Conservation (phyloP, 2,329 filamentous ascomycete genomes). For the Talaromyces atroroseus region DNA sequence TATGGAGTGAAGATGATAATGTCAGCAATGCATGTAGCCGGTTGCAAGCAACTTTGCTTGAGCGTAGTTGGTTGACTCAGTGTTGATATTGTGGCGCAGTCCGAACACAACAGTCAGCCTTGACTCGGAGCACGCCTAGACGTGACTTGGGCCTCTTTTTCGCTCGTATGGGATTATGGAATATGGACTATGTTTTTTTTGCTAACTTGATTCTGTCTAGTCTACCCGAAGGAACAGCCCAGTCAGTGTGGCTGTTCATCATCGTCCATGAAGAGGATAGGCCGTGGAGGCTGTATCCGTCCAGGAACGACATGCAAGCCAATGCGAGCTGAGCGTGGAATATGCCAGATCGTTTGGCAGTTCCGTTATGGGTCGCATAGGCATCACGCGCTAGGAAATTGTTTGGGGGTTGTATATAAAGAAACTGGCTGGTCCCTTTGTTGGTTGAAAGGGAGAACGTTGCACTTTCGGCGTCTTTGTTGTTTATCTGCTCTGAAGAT, state of each 20-base stretch:
- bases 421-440: no score
- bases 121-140: neutral
- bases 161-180: neutral
- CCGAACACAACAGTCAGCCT: neutral
- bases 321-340: neutral
- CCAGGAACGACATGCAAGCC: constrained; percentile 6
- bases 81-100: constrained; percentile 1
- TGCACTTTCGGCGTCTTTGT: no score
- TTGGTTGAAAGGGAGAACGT: no score
- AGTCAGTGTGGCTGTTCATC: constrained; percentile 3
- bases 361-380: neutral
- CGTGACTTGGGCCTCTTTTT: neutral
- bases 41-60: neutral
- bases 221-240: neutral
- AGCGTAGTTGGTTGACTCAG: neutral
- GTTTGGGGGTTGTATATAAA: no score
- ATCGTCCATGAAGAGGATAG: no score
- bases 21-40: neutral
- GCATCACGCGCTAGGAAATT: neutral
- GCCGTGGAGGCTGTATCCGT: neutral
- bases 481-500: no score
- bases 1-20: neutral
- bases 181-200: neutral
- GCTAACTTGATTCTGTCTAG: neutral
- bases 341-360: neutral